Evolutionary conservation across 306 rosid genomes (phyloP).

Genomic region (Fragaria ananassa): DNA sequence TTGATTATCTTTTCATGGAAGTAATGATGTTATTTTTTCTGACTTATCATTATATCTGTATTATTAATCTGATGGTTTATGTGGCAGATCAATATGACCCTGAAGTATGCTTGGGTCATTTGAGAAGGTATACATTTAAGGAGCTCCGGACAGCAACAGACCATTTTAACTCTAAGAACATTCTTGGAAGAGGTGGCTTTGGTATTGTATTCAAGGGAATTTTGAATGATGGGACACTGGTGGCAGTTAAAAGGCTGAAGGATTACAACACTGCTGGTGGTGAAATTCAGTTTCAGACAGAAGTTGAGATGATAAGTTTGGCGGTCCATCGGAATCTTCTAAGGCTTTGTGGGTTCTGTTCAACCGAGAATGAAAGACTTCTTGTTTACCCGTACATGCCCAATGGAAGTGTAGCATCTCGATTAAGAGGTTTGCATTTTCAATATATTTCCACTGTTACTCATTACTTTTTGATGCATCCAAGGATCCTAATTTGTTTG

Average conservation of each 20-base stretch:
- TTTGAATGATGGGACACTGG: slow-evolving; percentile 78
- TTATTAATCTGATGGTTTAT: slow-evolving; percentile 21
- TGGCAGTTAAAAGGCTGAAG: slow-evolving; percentile 91
- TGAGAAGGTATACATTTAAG: slow-evolving; percentile 82
- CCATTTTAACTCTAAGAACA: slow-evolving; percentile 89
- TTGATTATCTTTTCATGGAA: background rate
- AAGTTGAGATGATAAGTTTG: slow-evolving; percentile 96
- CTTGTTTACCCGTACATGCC: slow-evolving; percentile 96
- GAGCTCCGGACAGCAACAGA: slow-evolving; percentile 95
- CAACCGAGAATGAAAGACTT: slow-evolving; percentile 87
- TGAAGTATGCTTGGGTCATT: slow-evolving; percentile 92
- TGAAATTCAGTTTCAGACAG: slow-evolving; percentile 97
- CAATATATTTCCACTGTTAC: background rate
- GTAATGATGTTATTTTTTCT: background rate
- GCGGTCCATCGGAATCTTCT: slow-evolving; percentile 95
- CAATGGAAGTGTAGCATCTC: slow-evolving; percentile 93
- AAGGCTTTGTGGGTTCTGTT: slow-evolving; percentile 87
- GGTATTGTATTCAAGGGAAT: slow-evolving; percentile 91
- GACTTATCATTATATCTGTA: background rate
- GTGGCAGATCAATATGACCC: slow-evolving; percentile 91
- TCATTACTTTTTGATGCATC: background rate
- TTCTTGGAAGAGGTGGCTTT: slow-evolving; percentile 95
- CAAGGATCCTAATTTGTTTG: background rate
- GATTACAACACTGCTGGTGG: slow-evolving; percentile 92
- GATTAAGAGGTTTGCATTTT: slow-evolving; percentile 73